Evolutionary conservation across 768 basidiomycete species (phyloP).

Genomic region (Russula sp.): DNA sequence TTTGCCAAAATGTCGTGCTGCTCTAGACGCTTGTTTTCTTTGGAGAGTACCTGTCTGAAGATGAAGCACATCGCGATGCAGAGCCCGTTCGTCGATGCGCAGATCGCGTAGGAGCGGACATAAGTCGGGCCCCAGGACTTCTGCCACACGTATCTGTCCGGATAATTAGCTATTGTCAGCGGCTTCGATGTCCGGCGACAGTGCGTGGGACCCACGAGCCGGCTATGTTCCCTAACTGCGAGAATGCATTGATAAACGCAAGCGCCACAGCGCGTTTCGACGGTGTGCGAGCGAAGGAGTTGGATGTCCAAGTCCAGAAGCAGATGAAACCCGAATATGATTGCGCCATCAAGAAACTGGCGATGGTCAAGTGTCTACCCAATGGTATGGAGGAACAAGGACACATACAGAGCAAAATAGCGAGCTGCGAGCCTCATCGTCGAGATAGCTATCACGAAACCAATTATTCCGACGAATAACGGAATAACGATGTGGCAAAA

Average conservation of each 20-base stretch:
- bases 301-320: constrained; percentile 49
- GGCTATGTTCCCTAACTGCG: constrained; percentile 75
- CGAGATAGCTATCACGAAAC: constrained; percentile 56
- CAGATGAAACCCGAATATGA: constrained; percentile 66
- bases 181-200: not conserved
- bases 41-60: constrained; percentile 29
- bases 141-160: constrained; percentile 57
- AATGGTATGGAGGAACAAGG: not conserved
- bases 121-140: constrained; percentile 65
- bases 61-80: constrained; percentile 33
- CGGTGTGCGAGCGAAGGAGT: constrained; percentile 64
- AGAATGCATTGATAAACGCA: constrained; percentile 74
- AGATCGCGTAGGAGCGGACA: constrained; percentile 62
- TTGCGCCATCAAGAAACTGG: constrained; percentile 71
- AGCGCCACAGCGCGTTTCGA: constrained; percentile 87
- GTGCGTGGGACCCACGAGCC: constrained; percentile 54
- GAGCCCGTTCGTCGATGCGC: constrained; percentile 48
- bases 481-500: constrained; percentile 57
- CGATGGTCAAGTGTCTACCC: not conserved
- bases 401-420: constrained; percentile 54
- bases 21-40: constrained; percentile 28
- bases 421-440: constrained; percentile 56
- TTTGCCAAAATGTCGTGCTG: constrained; percentile 38
- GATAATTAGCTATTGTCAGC: not conserved
- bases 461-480: constrained; percentile 52